Evolutionary conservation across 257 asterid genomes (phyloP).

Genomic region (Capsicum rhomboideum): DNA sequence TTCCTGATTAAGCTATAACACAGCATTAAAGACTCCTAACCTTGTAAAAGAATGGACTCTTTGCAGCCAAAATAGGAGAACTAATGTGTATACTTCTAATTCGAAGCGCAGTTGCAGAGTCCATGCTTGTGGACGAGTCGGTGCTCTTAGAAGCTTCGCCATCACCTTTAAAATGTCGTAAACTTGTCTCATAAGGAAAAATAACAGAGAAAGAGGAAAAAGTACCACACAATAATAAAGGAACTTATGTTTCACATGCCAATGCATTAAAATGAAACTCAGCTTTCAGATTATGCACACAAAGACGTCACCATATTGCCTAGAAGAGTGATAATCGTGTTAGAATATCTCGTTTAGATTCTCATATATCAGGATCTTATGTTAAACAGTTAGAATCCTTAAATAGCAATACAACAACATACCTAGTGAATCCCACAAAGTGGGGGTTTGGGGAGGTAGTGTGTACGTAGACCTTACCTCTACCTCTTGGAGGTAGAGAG

Average conservation of each 20-base stretch:
- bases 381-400: not conserved
- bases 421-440: too few species aligned
- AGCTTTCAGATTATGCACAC: not conserved
- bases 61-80: conserved; percentile 93
- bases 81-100: conserved; percentile 66
- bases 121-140: conserved; percentile 34
- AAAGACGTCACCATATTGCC: not conserved
- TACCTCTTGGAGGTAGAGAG: too few species aligned
- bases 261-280: not conserved
- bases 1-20: not conserved
- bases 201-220: not conserved
- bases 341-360: not conserved
- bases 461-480: too few species aligned
- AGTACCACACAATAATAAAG: not conserved
- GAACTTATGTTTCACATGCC: not conserved
- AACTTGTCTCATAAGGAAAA: not conserved
- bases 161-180: conserved; percentile 29
- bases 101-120: conserved; percentile 23
- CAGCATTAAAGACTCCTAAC: conserved; percentile 17
- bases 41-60: conserved; percentile 78
- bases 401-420: not conserved
- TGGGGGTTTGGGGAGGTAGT: too few species aligned
- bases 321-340: not conserved
- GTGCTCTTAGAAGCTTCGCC: conserved; percentile 18
- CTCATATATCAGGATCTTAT: not conserved